A percentile compares a stretch with the other conserved stretches of the same genome.
These are phyloP conservation scores for Pestalotiopsis sp. DNA, from an alignment of 2,329 filamentous ascomycete genomes.

Conservation along the genomic window DNA sequence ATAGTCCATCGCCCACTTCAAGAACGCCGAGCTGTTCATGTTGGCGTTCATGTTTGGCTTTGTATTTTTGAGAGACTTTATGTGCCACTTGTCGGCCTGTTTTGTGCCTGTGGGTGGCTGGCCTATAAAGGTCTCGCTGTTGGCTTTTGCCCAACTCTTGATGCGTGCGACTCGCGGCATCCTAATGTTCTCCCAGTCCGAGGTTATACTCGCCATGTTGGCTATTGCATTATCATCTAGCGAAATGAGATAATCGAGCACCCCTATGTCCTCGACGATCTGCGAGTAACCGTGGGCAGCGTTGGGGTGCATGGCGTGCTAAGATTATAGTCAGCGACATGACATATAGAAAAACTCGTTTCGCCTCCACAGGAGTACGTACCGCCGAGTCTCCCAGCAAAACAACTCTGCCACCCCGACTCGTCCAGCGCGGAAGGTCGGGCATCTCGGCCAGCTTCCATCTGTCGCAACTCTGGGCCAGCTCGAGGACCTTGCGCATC, in stretches of 20 bases:
- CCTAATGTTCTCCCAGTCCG: slow-evolving; percentile 13
- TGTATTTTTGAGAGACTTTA: slow-evolving; percentile 11
- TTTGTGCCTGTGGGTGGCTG: neutral
- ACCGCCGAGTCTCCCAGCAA: slow-evolving; percentile 15
- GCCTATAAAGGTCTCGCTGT: slow-evolving; percentile 7
- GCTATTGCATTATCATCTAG: neutral
- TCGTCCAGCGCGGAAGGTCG: slow-evolving; percentile 14
- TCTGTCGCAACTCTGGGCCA: slow-evolving; percentile 5
- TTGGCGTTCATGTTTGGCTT: slow-evolving; percentile 9
- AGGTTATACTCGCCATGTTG: neutral
- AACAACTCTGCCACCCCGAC: neutral
- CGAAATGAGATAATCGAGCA: slow-evolving; percentile 14
- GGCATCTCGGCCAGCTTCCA: slow-evolving; percentile 17
- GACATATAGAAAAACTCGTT: neutral
- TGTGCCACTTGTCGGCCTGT: neutral
- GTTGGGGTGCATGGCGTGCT: slow-evolving; percentile 16
- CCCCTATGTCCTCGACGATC: slow-evolving; percentile 16
- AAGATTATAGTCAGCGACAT: neutral
- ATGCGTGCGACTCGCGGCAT: slow-evolving; percentile 13
- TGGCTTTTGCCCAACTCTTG: slow-evolving; percentile 5
- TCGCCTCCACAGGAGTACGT: neutral
- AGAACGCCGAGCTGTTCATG: slow-evolving; percentile 13
- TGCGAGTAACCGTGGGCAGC: slow-evolving; percentile 16
- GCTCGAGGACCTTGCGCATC: slow-evolving; percentile 6
- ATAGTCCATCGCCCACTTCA: slow-evolving; percentile 14